Percentiles rank a stretch among this genome's conserved stretches.
Conservation (phyloP, 306 rosid genomes). For the Albizia julibrissin region DNA sequence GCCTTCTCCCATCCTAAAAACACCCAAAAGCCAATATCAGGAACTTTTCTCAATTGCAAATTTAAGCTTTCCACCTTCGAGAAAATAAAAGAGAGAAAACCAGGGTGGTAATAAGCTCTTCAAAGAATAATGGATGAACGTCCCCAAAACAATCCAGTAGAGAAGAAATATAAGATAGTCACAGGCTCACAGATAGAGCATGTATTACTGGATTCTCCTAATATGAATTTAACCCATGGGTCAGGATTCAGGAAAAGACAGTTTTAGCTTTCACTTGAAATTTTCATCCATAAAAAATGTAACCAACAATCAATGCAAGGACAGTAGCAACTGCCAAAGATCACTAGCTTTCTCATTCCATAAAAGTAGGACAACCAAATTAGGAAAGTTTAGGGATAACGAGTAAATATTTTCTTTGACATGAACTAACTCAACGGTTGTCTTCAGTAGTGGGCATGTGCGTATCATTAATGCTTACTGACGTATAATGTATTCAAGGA, state of each 20-base stretch:
- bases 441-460: not conserved
- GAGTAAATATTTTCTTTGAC: slow-evolving; percentile 4
- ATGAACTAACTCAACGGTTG: not conserved
- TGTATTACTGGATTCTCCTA: slow-evolving; percentile 4
- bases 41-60: not conserved
- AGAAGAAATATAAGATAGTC: slow-evolving; percentile 17
- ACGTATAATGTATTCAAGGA: slow-evolving; percentile 10
- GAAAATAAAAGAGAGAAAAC: slow-evolving; percentile 2
- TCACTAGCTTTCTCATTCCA: slow-evolving; percentile 1
- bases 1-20: slow-evolving; percentile 78
- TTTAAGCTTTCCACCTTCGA: not conserved
- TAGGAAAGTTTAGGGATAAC: not conserved
- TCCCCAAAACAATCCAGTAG: not conserved
- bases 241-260: not conserved
- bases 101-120: not conserved
- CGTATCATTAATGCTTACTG: slow-evolving; percentile 7
- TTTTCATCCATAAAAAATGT: slow-evolving; percentile 8
- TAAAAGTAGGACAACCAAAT: not conserved
- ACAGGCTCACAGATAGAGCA: slow-evolving; percentile 15
- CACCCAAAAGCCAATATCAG: slow-evolving; percentile 22
- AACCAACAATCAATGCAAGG: slow-evolving; percentile 6
- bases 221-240: not conserved
- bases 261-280: slow-evolving; percentile 8
- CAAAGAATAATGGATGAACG: slow-evolving; percentile 18
- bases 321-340: not conserved